Evolutionary conservation across 208 protist species (phyloP), one percentile per base, ranked within the genome.

Genomic region (Leishmania gerbilli): DNA sequence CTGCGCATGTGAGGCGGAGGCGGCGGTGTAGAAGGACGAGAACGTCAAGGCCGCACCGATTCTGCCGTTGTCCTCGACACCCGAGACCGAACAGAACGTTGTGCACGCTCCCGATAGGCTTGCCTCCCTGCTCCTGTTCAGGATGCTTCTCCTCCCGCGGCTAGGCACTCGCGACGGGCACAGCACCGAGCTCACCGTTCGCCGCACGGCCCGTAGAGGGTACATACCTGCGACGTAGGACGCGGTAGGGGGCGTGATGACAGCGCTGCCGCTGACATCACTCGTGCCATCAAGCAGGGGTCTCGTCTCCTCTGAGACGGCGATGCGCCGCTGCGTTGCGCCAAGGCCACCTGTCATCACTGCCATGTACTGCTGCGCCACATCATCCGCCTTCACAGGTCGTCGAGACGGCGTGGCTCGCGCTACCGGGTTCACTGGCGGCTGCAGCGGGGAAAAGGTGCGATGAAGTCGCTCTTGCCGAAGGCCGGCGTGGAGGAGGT

Each of bases 401-500:
- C 34, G 9, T 15, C 31, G 34, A 76, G 7, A 13, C 34, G 68
- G 34, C 19, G 60, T 69, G 37, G 47, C 13, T 40, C 42, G 21
- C 45, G 24, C 42, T 24, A 31, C 9, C 6, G 56, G 55, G 74
- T 6, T 27, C 19, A 34, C 53, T 8, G 60, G 55, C 55, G 49
- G 19, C 55, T 78, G 56, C 72, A 71, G n/a, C 64, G 51, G 74
- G 19, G 72, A 71, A 17, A 84, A 37, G 6, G 51, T 51, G 40
- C 79, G 76, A 3, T 60, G 34, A 55, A 76, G 74, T 51, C 87
- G 85, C 64, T 83, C 84, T 31, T 81, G 75, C 42, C 86, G 74
- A 47, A 86, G 90, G 19, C 65, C 74, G 45, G 81, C 77, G 67
- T 94, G 82, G 1, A 93, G 84, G 31, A 87, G 75, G 79, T 92